Evolutionary conservation across 1,139 yeast genomes (phyloP), one percentile per base, ranked within the genome.

Genomic region (Suhomyces yuchorum): DNA sequence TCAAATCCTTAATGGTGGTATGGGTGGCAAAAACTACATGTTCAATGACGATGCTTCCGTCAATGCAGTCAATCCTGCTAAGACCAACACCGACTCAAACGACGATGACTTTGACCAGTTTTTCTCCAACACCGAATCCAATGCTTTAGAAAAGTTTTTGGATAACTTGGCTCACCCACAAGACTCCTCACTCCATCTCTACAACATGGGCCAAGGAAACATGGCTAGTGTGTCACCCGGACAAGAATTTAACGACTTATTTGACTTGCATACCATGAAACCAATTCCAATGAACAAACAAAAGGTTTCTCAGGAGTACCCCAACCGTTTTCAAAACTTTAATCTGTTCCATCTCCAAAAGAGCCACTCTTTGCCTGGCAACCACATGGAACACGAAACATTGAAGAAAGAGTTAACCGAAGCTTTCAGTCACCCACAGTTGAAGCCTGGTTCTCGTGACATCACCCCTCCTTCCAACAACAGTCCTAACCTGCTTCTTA

Each of bases 121-220:
- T 52, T 75, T 75, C 57, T 68, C 77, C 42, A 65, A 68, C 51
- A 73, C 76, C 9, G 80, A 75, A 56, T 68, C 77, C 15, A 67
- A 70, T 53, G 79, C 79, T 9, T 65, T 75, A 56, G 79, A 75
- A 50, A 66, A 60, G 54, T 75, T 75, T 52, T 66, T 75, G 60
- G 80, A 75, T 54, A 71, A 68, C 52, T 67, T 75, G 58, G 76
- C 78, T 20, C 66, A 63, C 49, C 72, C 73, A 5, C 49, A 56
- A 20, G 56, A 47, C 40, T 52, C 53, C 20, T 55, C 58, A 51
- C 75, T 76, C 3, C 60, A 70, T 45, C 73, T 70, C 43, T 62
- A 70, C 47, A 71, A 70, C 54, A 59, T 58, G 50, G 17, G 17
- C 9, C 38, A 42, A 1, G 23, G 38, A 1, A 43, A 37, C 12